Base-by-base conservation (phyloP, 306 rosid species). In the Sphenostylis stenocarpa region DNA sequence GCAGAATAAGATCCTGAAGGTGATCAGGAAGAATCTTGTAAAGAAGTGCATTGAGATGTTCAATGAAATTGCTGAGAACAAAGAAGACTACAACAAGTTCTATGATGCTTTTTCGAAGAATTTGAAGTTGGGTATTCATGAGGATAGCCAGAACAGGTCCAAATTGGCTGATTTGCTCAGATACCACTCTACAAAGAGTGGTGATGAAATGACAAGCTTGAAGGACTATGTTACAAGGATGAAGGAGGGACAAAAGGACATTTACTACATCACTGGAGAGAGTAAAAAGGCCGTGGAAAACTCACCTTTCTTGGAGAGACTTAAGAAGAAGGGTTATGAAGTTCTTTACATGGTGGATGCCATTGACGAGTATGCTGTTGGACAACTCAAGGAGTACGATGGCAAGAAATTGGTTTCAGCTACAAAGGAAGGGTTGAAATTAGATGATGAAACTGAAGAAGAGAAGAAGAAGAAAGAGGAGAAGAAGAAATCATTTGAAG, bases 31-130 rank as follows among this genome's bases (percentile, higher is more conserved):
- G 80, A 90, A 86, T 49, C 77, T 90, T 2, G 95, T 85, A 39
- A 90, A 90, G 85, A 90, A 90, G 31, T 90, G 96, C 66, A 90
- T 90, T 39, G 96, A 90, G 81, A 90, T 90, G 92, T 90, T 88
- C 87, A 90, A 84, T 34, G 90, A 90, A 77, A 90, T 90, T 26
- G 85, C 92, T 0, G 96, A 90, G 87, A 90, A 90, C 81, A 90
- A 86, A 29, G 96, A 90, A 15, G 92, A 90, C 1, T 86, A 88
- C 78, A 68, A 78, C 67, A 90, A 88, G 58, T 90, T 88, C 68
- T 90, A 90, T 21, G 96, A 90, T 6, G 53, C 92, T 13, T 90
- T 90, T 80, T 88, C 96, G 0, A 90, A 90, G 88, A 90, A 90
- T 53, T 44, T 90, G 85, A 90, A 90, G 65, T 33, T 90, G 82